Conservation (phyloP, 192 early-diverging fungal species). For the Pilobolus umbonatus region DNA sequence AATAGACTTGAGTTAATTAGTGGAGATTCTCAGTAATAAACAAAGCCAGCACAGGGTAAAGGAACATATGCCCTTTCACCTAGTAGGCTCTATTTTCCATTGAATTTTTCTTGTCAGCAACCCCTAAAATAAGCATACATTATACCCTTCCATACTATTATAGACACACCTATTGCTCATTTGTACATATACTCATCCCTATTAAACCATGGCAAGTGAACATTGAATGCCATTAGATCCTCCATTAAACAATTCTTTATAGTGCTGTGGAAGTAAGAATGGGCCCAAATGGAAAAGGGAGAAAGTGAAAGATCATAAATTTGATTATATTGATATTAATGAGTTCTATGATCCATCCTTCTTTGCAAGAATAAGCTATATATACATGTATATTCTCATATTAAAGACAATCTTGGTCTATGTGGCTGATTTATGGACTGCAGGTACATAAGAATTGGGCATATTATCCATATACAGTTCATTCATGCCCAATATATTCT, state of each 20-base stretch:
- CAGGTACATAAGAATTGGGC: constrained; percentile 32
- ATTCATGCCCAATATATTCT: neutral
- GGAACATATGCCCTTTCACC: too few relatives aligned
- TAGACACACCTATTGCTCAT: too few relatives aligned
- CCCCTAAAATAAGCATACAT: too few relatives aligned
- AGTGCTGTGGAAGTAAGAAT: constrained; percentile 14
- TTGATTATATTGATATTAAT: constrained; percentile 83
- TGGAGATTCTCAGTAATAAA: too few relatives aligned
- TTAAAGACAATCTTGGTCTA: constrained; percentile 76
- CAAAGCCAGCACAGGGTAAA: too few relatives aligned
- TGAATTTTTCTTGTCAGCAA: too few relatives aligned
- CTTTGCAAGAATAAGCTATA: constrained; percentile 45
- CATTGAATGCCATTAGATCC: too few relatives aligned
- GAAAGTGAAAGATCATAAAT: constrained; percentile 80
- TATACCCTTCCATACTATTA: too few relatives aligned
- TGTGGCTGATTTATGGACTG: constrained; percentile 75
- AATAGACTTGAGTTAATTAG: too few relatives aligned
- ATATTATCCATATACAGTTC: neutral
- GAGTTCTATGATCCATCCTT: constrained; percentile 60
- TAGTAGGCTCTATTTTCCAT: too few relatives aligned
- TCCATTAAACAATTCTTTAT: neutral
- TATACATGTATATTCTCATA: constrained; percentile 57
- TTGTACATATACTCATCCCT: too few relatives aligned
- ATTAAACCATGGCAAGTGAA: too few relatives aligned
- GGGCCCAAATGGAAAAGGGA: constrained; percentile 75